Percentiles rank a stretch among this genome's conserved stretches.
phyloP scores from a whole-genome alignment of 1,284 basidiomycete species.

The Marasmius tenuissimus region DNA sequence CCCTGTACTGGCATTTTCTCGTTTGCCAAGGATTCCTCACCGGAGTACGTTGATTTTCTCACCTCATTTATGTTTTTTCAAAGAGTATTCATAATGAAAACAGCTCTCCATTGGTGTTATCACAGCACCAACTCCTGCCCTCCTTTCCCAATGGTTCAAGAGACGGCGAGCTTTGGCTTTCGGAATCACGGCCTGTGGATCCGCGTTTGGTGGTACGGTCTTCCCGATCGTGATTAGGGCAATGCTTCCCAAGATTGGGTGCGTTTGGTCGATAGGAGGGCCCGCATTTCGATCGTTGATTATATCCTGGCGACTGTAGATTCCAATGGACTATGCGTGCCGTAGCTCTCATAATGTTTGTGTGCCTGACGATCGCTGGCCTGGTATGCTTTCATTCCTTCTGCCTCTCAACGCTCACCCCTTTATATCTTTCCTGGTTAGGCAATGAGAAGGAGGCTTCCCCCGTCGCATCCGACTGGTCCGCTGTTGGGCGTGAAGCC shows the following conservation, averaged over 20 bases:
- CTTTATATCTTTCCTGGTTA: neutral
- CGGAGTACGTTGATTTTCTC: slow-evolving; percentile 37
- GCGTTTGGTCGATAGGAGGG: neutral
- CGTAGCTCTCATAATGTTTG: neutral
- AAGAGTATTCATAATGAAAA: neutral
- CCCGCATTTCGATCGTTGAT: neutral
- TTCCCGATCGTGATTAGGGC: neutral
- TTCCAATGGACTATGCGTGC: neutral
- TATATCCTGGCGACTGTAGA: neutral
- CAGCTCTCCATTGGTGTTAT: neutral
- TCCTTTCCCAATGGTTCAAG: slow-evolving; percentile 1
- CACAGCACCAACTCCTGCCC: neutral
- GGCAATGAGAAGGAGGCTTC: neutral
- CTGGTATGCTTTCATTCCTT: neutral
- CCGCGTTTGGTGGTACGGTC: neutral
- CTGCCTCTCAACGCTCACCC: no score
- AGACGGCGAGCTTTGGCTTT: neutral
- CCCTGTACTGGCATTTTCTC: slow-evolving; percentile 59
- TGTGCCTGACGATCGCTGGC: neutral
- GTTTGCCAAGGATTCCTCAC: slow-evolving; percentile 54
- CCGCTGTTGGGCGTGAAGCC: neutral
- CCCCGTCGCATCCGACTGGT: neutral
- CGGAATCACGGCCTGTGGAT: neutral
- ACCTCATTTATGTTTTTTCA: neutral
- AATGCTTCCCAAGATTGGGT: neutral